Conservation (phyloP, 2,329 filamentous ascomycete genomes). For the Xylaria sp. region DNA sequence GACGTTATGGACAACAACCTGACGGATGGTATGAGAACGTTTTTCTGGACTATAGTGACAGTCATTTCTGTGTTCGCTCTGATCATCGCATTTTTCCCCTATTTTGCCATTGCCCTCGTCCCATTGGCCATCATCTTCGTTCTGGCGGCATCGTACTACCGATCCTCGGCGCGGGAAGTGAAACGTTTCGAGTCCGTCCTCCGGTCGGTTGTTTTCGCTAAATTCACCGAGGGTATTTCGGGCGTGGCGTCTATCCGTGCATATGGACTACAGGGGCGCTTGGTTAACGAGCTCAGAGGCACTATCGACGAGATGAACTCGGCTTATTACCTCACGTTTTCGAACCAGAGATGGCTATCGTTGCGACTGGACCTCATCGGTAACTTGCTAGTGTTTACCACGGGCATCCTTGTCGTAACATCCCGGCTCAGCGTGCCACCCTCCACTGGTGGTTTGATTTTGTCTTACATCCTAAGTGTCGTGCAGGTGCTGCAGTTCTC, state of each 20-base stretch:
- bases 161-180: conserved; percentile 88
- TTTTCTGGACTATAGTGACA: conserved; percentile 82
- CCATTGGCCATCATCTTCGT: conserved; percentile 78
- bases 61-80: conserved; percentile 84
- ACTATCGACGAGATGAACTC: conserved; percentile 91
- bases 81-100: conserved; percentile 95
- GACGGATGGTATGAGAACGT: conserved; percentile 90
- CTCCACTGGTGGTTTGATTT: conserved; percentile 83
- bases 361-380: conserved; percentile 84
- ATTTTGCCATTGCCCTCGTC: conserved; percentile 70
- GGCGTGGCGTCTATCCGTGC: conserved; percentile 87
- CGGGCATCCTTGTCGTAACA: conserved; percentile 89
- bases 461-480: conserved; percentile 92
- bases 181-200: conserved; percentile 93
- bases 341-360: conserved; percentile 93
- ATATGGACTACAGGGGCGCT: conserved; percentile 80
- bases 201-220: conserved; percentile 85
- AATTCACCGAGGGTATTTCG: conserved; percentile 86
- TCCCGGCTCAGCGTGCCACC: conserved; percentile 85
- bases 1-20: conserved; percentile 96
- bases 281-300: conserved; percentile 70
- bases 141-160: conserved; percentile 85
- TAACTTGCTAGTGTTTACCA: conserved; percentile 82
- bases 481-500: conserved; percentile 97
- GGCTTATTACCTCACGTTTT: conserved; percentile 93